A percentile compares a stretch with the other conserved stretches of the same genome.
phyloP scores from a whole-genome alignment of 1,284 basidiomycete genomes.

The Lignosus rhinocerotis region DNA sequence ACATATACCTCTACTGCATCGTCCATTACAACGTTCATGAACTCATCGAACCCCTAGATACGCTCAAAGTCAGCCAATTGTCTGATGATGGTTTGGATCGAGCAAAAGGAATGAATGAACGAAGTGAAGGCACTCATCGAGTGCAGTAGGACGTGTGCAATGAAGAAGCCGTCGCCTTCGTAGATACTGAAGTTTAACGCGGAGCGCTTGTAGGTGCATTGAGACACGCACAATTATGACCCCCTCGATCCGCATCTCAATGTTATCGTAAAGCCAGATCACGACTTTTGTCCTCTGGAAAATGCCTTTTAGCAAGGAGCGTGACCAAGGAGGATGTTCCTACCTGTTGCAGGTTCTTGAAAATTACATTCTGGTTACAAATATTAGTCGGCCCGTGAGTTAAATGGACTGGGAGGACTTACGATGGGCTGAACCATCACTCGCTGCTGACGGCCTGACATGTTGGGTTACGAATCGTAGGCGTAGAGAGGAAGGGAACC shows the following conservation, averaged over 20 bases:
- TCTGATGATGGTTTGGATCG: conserved; percentile 5
- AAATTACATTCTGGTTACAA: conserved; percentile 88
- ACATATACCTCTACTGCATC: conserved; percentile 93
- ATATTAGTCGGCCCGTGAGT: conserved; percentile 20
- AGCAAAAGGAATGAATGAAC: neutral
- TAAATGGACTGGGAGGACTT: conserved; percentile 36
- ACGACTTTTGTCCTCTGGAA: conserved; percentile 80
- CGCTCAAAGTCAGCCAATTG: conserved; percentile 19
- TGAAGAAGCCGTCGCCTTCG: conserved; percentile 29
- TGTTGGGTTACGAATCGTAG: conserved; percentile 43
- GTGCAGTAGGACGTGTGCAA: conserved; percentile 15
- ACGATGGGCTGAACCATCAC: conserved; percentile 99
- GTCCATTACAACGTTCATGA: conserved; percentile 99
- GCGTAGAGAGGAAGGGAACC: conserved; percentile 22
- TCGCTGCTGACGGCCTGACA: conserved; percentile 89
- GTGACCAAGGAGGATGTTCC: conserved; percentile 3
- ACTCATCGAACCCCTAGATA: conserved; percentile 95
- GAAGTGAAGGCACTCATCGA: conserved; percentile 21
- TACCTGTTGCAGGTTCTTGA: conserved; percentile 95
- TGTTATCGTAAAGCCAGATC: conserved; percentile 98
- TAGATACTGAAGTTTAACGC: conserved; percentile 32
- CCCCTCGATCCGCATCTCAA: conserved; percentile 96
- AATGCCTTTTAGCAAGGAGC: conserved; percentile 10
- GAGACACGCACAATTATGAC: conserved; percentile 84
- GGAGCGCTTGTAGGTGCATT: conserved; percentile 26